These are phyloP conservation scores for Dovyalis caffra DNA, from an alignment of 345 rosid genomes.

Conservation along the genomic window DNA sequence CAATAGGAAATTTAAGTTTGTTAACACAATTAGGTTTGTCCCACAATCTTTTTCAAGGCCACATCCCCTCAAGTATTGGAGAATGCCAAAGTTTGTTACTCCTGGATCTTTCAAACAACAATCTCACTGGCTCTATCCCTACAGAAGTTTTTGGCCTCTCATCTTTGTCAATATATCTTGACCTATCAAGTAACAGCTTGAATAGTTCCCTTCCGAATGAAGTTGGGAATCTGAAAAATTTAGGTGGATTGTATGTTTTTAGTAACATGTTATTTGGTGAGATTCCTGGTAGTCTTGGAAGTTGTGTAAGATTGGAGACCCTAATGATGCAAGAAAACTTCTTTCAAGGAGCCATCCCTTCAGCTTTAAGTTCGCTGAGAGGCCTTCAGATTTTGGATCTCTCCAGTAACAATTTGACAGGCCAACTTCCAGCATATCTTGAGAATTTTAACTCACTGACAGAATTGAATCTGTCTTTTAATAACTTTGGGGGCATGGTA, in stretches of 20 bases:
- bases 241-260: slow-evolving; percentile 22
- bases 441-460: background rate
- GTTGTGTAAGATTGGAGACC: slow-evolving; percentile 17
- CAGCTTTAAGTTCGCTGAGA: slow-evolving; percentile 11
- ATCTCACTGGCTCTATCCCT: slow-evolving; percentile 35
- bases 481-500: slow-evolving; percentile 20
- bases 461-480: slow-evolving; percentile 24
- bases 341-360: slow-evolving; percentile 22
- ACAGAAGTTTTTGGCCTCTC: slow-evolving; percentile 25
- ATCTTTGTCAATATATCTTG: slow-evolving; percentile 30
- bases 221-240: slow-evolving; percentile 19
- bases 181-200: slow-evolving; percentile 29
- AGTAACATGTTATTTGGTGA: slow-evolving; percentile 25
- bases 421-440: slow-evolving; percentile 21
- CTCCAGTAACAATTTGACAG: slow-evolving; percentile 23
- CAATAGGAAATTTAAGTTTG: too few species aligned
- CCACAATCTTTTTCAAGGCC: too few species aligned
- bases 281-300: slow-evolving; percentile 26
- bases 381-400: slow-evolving; percentile 24
- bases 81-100: slow-evolving; percentile 16
- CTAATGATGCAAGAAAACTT: slow-evolving; percentile 17
- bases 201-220: slow-evolving; percentile 29
- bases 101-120: slow-evolving; percentile 30
- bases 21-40: too few species aligned
- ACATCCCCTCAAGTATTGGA: slow-evolving; percentile 33